Conservation (phyloP, 768 basidiomycete genomes). For the Leccinellum rugosiceps region DNA sequence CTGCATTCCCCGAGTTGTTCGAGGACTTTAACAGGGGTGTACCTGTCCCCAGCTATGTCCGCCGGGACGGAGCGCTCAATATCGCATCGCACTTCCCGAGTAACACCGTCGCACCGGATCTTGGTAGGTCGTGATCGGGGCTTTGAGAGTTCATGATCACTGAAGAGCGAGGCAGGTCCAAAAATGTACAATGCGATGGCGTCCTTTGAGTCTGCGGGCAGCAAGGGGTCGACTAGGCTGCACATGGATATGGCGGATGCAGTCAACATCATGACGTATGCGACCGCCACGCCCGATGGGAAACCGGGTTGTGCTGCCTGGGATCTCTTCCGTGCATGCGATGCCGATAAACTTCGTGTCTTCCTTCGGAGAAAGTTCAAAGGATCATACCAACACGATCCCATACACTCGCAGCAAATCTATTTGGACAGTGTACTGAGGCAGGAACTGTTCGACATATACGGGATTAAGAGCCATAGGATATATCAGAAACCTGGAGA, state of each 20-base stretch:
- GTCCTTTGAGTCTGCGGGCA: slow-evolving; percentile 59
- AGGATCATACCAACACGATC: slow-evolving; percentile 61
- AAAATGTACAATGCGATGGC: slow-evolving; percentile 95
- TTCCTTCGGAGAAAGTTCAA: slow-evolving; percentile 70
- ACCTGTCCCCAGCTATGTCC: slow-evolving; percentile 87
- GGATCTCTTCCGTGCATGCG: slow-evolving; percentile 85
- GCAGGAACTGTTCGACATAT: slow-evolving; percentile 60
- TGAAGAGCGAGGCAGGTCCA: slow-evolving; percentile 53
- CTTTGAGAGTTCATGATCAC: background rate
- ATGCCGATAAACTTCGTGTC: slow-evolving; percentile 70
- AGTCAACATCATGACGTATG: slow-evolving; percentile 85
- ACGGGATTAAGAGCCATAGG: slow-evolving; percentile 73
- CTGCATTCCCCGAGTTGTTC: slow-evolving; percentile 79
- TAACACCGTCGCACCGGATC: slow-evolving; percentile 75
- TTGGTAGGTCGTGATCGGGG: slow-evolving; percentile 46
- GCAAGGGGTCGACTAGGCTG: slow-evolving; percentile 81
- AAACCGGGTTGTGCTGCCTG: slow-evolving; percentile 80
- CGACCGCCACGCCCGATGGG: slow-evolving; percentile 54
- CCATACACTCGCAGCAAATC: slow-evolving; percentile 87
- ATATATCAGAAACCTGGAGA: slow-evolving; percentile 91
- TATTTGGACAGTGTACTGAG: slow-evolving; percentile 74
- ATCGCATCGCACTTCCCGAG: slow-evolving; percentile 86
- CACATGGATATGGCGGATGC: slow-evolving; percentile 97
- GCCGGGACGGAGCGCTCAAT: slow-evolving; percentile 85
- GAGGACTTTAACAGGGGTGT: slow-evolving; percentile 81